Conservation (phyloP, 176 grass and related monocot species). For the Otatea glauca region DNA sequence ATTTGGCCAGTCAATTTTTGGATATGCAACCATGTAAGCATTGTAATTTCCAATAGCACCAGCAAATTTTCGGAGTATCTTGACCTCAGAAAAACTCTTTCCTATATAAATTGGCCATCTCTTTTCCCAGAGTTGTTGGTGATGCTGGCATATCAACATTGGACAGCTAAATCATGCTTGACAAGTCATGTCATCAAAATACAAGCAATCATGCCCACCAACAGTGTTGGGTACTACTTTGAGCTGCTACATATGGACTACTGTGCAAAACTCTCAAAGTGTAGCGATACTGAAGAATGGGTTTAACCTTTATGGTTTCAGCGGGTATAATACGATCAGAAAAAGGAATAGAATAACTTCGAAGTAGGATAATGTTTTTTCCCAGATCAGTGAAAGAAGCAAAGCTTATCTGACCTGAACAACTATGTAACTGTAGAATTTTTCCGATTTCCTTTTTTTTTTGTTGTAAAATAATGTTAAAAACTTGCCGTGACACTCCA, state of each 20-base stretch:
- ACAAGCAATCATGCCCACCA: neutral
- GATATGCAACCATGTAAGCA: slow-evolving; percentile 87
- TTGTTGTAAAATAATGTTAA: neutral
- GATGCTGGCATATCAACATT: slow-evolving; percentile 65
- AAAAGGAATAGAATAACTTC: neutral
- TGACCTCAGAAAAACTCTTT: slow-evolving; percentile 61
- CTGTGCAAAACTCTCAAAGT: neutral
- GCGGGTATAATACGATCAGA: neutral
- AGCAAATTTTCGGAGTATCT: slow-evolving; percentile 84
- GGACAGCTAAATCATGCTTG: slow-evolving; percentile 17
- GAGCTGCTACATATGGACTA: neutral
- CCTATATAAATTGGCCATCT: slow-evolving; percentile 94
- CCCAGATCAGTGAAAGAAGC: neutral
- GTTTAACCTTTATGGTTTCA: neutral
- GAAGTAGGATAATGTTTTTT: neutral
- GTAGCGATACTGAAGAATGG: neutral
- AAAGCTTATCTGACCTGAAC: neutral
- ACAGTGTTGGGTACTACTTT: neutral
- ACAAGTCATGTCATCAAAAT: slow-evolving; percentile 27
- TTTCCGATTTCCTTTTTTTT: neutral
- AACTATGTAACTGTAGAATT: neutral
- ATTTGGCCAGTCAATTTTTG: slow-evolving; percentile 78
- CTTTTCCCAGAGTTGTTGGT: slow-evolving; percentile 93
- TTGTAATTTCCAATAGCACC: slow-evolving; percentile 99
- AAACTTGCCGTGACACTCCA: slow-evolving; percentile 13